Percentiles rank a stretch among this genome's conserved stretches.
Conservation (phyloP, 2,329 filamentous ascomycete genomes). For the Penicillium crustosum region DNA sequence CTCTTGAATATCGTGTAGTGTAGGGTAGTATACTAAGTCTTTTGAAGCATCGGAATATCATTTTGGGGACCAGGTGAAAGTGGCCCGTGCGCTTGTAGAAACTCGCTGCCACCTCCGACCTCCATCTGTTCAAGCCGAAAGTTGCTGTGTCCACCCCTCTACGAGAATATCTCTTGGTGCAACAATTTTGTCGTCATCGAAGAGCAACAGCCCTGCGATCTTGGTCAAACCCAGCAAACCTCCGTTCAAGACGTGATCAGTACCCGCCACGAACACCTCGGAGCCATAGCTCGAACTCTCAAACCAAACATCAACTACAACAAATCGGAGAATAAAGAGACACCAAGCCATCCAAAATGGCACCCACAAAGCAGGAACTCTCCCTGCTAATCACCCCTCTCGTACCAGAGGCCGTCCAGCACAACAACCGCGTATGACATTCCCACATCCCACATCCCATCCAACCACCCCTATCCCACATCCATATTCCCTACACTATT, state of each 20-base stretch:
- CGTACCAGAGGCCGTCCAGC: conserved; percentile 47
- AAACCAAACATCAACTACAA: background rate
- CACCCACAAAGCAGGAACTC: conserved; percentile 48
- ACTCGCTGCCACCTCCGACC: conserved; percentile 18
- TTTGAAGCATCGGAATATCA: background rate
- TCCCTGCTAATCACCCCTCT: conserved; percentile 49
- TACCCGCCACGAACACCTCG: background rate
- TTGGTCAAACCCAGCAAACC: background rate
- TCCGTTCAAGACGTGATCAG: background rate
- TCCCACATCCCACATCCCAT: background rate
- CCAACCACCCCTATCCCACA: conserved; percentile 1
- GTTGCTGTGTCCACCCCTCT: background rate
- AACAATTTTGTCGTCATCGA: background rate
- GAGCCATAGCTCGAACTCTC: background rate
- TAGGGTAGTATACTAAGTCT: background rate
- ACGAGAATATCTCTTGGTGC: background rate
- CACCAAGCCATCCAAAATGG: conserved; percentile 30
- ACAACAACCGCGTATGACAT: conserved; percentile 44
- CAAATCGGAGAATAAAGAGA: background rate
- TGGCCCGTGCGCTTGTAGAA: conserved; percentile 24
- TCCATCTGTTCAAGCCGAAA: background rate
- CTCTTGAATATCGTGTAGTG: background rate
- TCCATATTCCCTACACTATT: background rate
- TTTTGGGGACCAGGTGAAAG: background rate
- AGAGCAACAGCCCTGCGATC: background rate